phyloP scores from a whole-genome alignment of 192 early-diverging fungal species.

The Coemansia sp. region DNA sequence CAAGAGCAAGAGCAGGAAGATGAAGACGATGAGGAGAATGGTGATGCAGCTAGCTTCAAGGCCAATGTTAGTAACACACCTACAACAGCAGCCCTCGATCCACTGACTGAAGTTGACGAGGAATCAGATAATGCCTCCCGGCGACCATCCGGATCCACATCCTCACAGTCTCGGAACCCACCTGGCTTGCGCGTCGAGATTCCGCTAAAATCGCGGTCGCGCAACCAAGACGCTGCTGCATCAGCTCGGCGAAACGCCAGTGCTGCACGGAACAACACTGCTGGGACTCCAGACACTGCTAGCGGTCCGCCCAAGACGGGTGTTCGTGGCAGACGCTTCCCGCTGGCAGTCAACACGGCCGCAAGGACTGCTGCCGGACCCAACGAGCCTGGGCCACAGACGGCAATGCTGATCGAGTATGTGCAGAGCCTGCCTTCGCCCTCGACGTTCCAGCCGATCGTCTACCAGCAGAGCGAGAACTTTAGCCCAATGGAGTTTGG shows the following conservation, averaged over 20 bases:
- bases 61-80: conserved; percentile 1
- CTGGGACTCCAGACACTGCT: conserved; percentile 21
- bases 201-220: conserved; percentile 18
- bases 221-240: conserved; percentile 1
- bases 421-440: conserved; percentile 74
- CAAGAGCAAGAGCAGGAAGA: conserved; percentile 6
- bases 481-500: conserved; percentile 78
- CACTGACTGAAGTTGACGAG: conserved; percentile 1
- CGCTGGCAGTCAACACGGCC: conserved; percentile 44
- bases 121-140: background rate
- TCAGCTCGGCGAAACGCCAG: conserved; percentile 11
- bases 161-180: conserved; percentile 13
- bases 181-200: conserved; percentile 42
- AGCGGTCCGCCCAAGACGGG: background rate
- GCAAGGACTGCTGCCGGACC: conserved; percentile 17
- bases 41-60: conserved; percentile 2
- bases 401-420: conserved; percentile 58
- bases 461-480: conserved; percentile 68
- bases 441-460: conserved; percentile 71
- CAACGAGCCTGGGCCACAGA: conserved; percentile 64
- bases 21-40: conserved; percentile 11
- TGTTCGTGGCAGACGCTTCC: conserved; percentile 32
- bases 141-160: conserved; percentile 2
- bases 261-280: conserved; percentile 14
- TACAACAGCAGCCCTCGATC: conserved; percentile 3